Conservation (phyloP, 2,329 filamentous ascomycete species). For the Fusarium devonianum region DNA sequence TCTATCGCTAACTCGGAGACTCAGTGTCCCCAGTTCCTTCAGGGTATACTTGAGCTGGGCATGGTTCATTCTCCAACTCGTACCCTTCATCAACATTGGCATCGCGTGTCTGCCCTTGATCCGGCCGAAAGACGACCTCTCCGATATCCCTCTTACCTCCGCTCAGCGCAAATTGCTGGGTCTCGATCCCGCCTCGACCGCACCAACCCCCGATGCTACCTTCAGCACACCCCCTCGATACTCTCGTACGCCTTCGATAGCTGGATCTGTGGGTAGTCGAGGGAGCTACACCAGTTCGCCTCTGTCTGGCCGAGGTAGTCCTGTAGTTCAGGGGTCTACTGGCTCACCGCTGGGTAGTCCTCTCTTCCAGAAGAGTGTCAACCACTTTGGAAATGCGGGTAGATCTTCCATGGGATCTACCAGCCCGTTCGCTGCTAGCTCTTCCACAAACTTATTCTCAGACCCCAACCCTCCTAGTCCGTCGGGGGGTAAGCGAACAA, state of each 20-base stretch:
- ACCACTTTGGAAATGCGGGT: conserved; percentile 55
- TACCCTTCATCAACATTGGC: conserved; percentile 75
- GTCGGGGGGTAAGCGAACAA: conserved; percentile 69
- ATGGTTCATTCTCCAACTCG: conserved; percentile 58
- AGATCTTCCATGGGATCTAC: conserved; percentile 70
- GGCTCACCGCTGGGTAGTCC: conserved; percentile 56
- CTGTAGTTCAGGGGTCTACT: conserved; percentile 45
- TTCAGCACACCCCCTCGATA: conserved; percentile 91
- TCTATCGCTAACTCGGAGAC: conserved; percentile 22
- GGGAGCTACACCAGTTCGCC: conserved; percentile 66
- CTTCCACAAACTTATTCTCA: conserved; percentile 56
- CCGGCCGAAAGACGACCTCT: conserved; percentile 75
- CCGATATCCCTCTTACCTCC: conserved; percentile 85
- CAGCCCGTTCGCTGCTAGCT: conserved; percentile 60
- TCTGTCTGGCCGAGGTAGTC: conserved; percentile 63
- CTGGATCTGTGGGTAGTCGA: conserved; percentile 67
- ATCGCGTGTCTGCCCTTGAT: conserved; percentile 76
- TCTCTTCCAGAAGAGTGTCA: conserved; percentile 73
- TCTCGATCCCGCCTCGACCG: conserved; percentile 69
- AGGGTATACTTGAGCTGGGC: conserved; percentile 52
- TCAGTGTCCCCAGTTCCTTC: conserved; percentile 45
- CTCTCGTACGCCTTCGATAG: conserved; percentile 73
- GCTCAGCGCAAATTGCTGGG: conserved; percentile 83
- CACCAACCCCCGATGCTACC: conserved; percentile 70
- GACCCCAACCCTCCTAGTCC: conserved; percentile 77